Base-by-base conservation (phyloP, 176 grass and related monocot species). In the Eleusine coracana region DNA sequence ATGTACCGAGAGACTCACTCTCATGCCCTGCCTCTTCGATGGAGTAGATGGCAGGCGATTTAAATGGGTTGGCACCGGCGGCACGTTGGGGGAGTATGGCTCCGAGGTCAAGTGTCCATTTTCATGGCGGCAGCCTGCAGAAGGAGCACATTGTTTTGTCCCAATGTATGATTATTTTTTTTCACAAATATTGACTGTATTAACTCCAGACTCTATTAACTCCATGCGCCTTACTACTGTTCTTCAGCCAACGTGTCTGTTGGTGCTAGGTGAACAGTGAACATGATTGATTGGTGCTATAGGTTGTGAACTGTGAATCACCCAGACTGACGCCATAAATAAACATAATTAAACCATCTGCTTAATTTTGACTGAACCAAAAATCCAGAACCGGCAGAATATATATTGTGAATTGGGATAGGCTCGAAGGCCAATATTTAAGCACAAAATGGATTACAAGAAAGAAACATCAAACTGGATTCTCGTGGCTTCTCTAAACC, bases 1-100 rank as follows among this genome's bases (percentile, higher is more conserved):
- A 34, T 50, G 48, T 56, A 21, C 17, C 18, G 54, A 56, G 18
- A 20, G 18, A 5, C 54, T 56, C 54, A 56, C 20, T 12, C 70
- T 12, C 70, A 74, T 61, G 55, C 14, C 46, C 60, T 66, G 27
- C 65, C 17, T 11, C 42, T 6, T 44, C 46, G 59, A 2, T 17
- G 14, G 58, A 66, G 40, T 7, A 34, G 61, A 79, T 78, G 75
- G 58, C 75, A 61, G 49, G 62, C 37, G 68, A 84, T 79, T 88
- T 79, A 68, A 80, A 84, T 79, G 68, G 38, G 40, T 34, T 39
- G 3, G 27, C 65, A 25, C 18, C 25, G 71, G 70, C 27, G 73
- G 28, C 75, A 84, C 70, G 87, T 84, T 68, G 54, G 81, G 29
- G 37, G 7, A 75, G 87, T 41, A 88, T 84, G 87, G 81, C 76